Evolutionary conservation across 73 alveolate genomes (phyloP).

Genomic region (Loxodes magnus): DNA sequence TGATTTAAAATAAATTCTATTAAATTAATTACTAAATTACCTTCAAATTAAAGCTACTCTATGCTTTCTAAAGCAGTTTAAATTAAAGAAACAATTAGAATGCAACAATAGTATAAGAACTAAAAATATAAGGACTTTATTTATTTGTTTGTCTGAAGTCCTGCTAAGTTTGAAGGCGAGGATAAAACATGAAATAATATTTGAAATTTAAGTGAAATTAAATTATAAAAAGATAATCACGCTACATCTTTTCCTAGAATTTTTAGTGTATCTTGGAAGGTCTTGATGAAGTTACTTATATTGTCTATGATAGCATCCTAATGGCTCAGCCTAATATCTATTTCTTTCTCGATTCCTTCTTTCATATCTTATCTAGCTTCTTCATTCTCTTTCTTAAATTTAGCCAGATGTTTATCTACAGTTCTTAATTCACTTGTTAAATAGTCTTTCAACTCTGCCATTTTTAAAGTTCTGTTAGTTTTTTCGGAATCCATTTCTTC

Average conservation of each 20-base stretch:
- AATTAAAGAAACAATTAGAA: no score
- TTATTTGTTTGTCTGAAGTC: no score
- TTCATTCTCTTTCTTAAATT: conserved; percentile 51
- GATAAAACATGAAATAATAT: no score
- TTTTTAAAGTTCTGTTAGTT: conserved; percentile 38
- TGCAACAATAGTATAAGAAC: no score
- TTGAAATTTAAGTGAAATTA: no score
- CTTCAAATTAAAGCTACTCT: no score
- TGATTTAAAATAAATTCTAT: no score
- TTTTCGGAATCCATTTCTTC: conserved; percentile 52
- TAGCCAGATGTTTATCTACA: conserved; percentile 50
- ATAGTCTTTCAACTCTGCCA: conserved; percentile 63
- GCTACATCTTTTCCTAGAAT: conserved; percentile 87
- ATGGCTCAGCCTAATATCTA: conserved; percentile 79
- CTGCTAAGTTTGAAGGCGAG: no score
- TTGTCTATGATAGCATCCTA: conserved; percentile 85
- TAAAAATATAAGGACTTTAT: no score
- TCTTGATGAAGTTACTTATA: conserved; percentile 78
- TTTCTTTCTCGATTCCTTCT: conserved; percentile 69
- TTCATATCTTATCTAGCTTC: conserved; percentile 48
- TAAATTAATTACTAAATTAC: no score
- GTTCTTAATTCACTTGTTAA: conserved; percentile 52
- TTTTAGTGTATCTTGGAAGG: conserved; percentile 94
- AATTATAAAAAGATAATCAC: no score
- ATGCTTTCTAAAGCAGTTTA: no score